phyloP scores from a whole-genome alignment of 768 basidiomycete species.

The Mrakia blollopis region DNA sequence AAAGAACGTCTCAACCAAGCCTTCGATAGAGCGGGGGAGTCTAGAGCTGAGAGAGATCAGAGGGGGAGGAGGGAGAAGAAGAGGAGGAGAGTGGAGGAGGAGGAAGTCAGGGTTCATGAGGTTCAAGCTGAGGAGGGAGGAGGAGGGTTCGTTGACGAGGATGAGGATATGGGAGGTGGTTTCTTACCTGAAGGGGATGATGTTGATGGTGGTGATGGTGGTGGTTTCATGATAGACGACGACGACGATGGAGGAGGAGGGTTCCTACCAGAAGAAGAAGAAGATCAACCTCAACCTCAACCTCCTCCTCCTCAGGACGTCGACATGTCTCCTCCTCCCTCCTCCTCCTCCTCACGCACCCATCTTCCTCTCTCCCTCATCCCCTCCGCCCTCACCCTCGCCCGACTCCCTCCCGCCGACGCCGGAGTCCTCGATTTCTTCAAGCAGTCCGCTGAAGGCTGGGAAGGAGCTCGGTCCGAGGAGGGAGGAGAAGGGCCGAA shows the following conservation, averaged over 20 bases:
- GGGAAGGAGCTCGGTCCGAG: background rate
- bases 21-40: background rate
- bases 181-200: background rate
- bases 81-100: background rate
- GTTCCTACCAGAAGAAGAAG: background rate
- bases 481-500: background rate
- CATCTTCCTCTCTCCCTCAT: conserved; percentile 28
- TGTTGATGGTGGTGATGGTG: background rate
- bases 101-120: background rate
- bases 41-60: background rate
- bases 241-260: conserved; percentile 11
- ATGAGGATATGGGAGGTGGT: conserved; percentile 13
- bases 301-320: background rate
- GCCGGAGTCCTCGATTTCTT: conserved; percentile 28
- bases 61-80: background rate
- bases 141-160: conserved; percentile 9
- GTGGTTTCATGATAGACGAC: conserved; percentile 13
- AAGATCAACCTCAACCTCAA: background rate
- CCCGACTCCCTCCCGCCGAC: conserved; percentile 10
- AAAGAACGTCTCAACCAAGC: background rate
- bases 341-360: background rate
- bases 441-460: conserved; percentile 29
- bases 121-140: background rate
- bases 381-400: conserved; percentile 20
- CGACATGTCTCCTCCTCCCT: background rate